Evolutionary conservation across 2,329 filamentous ascomycete genomes (phyloP).

Genomic region (Tolypocladium ophioglossoides): DNA sequence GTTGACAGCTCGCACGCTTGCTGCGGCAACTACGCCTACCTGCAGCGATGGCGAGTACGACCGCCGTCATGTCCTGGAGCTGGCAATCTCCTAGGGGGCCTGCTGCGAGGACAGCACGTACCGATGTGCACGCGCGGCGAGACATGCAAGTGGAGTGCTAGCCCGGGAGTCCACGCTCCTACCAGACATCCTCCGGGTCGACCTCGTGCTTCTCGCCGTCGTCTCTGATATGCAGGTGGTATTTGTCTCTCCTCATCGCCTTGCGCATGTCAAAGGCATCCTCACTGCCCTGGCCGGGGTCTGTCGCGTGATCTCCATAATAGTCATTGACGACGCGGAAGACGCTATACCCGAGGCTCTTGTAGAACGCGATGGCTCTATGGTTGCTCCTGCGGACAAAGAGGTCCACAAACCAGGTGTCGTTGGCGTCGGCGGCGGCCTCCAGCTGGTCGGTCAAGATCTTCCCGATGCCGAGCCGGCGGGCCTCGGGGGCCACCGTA

Average conservation of each 20-base stretch:
- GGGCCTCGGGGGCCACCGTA: slow-evolving; percentile 78
- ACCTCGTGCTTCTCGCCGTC: slow-evolving; percentile 74
- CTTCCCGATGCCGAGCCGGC: slow-evolving; percentile 78
- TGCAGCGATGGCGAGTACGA: not conserved
- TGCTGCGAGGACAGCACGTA: not conserved
- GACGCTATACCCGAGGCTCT: slow-evolving; percentile 83
- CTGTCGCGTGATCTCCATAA: slow-evolving; percentile 73
- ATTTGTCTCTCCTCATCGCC: slow-evolving; percentile 69
- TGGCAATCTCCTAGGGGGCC: not conserved
- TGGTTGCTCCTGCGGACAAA: slow-evolving; percentile 86
- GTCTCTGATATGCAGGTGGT: slow-evolving; percentile 63
- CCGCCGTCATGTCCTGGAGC: not conserved
- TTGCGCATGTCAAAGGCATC: slow-evolving; percentile 98
- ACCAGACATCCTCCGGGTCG: slow-evolving; percentile 79
- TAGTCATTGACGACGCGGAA: slow-evolving; percentile 85
- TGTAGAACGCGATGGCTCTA: slow-evolving; percentile 80
- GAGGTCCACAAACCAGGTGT: slow-evolving; percentile 92
- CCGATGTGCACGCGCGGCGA: not conserved
- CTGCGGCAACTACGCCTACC: not conserved
- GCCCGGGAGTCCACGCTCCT: not conserved
- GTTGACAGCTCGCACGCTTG: not conserved
- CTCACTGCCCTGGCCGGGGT: slow-evolving; percentile 54
- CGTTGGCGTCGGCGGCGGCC: slow-evolving; percentile 65
- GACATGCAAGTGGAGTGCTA: not conserved
- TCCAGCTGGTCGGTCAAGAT: slow-evolving; percentile 75